These are phyloP conservation scores for Westerdykella ornata DNA, from an alignment of 2,329 filamentous ascomycete species.

Conservation along the genomic window DNA sequence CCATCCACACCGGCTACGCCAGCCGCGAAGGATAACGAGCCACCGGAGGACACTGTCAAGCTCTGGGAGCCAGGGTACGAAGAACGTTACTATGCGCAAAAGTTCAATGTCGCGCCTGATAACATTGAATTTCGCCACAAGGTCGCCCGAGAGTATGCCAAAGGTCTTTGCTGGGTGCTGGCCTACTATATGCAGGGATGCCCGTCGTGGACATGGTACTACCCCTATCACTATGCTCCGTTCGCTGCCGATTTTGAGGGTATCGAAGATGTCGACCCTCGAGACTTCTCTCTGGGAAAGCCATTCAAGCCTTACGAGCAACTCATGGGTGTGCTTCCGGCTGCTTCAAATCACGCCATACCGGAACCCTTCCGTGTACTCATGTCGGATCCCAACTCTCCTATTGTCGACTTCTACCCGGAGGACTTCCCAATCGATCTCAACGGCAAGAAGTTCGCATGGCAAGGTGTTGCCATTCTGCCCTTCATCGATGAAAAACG, in stretches of 20 bases:
- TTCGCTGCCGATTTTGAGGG: slow-evolving; percentile 93
- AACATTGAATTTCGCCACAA: slow-evolving; percentile 82
- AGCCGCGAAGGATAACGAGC: slow-evolving; percentile 47
- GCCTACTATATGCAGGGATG: slow-evolving; percentile 98
- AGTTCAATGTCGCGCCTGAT: slow-evolving; percentile 76
- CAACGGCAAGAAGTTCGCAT: slow-evolving; percentile 97
- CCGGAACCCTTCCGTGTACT: slow-evolving; percentile 81
- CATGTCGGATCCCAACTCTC: slow-evolving; percentile 81
- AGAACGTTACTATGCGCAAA: slow-evolving; percentile 94
- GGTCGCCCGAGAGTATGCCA: slow-evolving; percentile 85
- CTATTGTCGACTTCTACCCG: slow-evolving; percentile 96
- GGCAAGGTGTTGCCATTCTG: slow-evolving; percentile 89
- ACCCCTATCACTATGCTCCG: slow-evolving; percentile 95
- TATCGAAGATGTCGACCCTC: slow-evolving; percentile 62
- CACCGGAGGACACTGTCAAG: slow-evolving; percentile 71
- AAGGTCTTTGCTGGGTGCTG: slow-evolving; percentile 91
- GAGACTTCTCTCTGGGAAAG: slow-evolving; percentile 74
- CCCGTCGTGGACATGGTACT: slow-evolving; percentile 98
- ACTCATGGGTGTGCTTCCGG: slow-evolving; percentile 94
- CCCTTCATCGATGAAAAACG: slow-evolving; percentile 94
- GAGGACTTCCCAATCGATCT: slow-evolving; percentile 88
- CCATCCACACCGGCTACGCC: slow-evolving; percentile 44
- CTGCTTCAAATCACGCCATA: slow-evolving; percentile 84
- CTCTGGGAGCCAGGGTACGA: slow-evolving; percentile 95
- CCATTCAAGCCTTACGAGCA: slow-evolving; percentile 93